Base-by-base conservation (phyloP, 192 early-diverging fungal genomes). In the Podila verticillata region DNA sequence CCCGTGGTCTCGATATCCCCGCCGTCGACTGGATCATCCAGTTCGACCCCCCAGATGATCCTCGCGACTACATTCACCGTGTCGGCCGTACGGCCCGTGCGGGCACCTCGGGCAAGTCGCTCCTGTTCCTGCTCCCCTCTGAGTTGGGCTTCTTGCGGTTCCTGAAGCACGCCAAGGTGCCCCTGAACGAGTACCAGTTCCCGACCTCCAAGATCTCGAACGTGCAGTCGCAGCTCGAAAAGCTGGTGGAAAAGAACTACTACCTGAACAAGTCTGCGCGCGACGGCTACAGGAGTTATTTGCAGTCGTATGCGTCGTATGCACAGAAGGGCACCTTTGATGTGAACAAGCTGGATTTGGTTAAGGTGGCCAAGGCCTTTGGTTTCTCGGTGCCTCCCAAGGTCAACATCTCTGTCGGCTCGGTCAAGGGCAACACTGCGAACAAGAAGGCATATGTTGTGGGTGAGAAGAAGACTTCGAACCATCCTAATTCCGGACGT, bases 21-120 rank as follows among this genome's bases (percentile, higher is more conserved):
- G 90, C 94, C 7, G 98, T 99, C 12, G 97, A 98, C 81, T 99
- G 96, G 97, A 99, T 99, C 80, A 93, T 99, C 65, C 98, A 99
- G 84, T 99, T 94, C 82, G 98, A 99, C 82, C 97, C 98, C 20
- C 98, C 98, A 75, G 97, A 99, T 94, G 98, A 99, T 87, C 96
- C 97, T 72, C 94, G 96, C 81, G 95, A 96, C 81, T 97, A 97
- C 77, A 96, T 97, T 57, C 96, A 97, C 74, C 91, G 96, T 74
- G 96, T 97, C 28, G 97, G 98, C 32, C 93, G 98, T 66, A 99
- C 98, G 0, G 98, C 98, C 6, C 92, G 98, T 75, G 96, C 94
- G 0, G 95, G 96, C 66, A 89, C 93, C 44, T 80, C 89, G 32
- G 98, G 98, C 51, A 92, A 93, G 77, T 96, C 97, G 28, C 86